Evolutionary conservation across 2,329 filamentous ascomycete species (phyloP), one percentile per base, ranked within the genome.

Genomic region (Didymella sp.): DNA sequence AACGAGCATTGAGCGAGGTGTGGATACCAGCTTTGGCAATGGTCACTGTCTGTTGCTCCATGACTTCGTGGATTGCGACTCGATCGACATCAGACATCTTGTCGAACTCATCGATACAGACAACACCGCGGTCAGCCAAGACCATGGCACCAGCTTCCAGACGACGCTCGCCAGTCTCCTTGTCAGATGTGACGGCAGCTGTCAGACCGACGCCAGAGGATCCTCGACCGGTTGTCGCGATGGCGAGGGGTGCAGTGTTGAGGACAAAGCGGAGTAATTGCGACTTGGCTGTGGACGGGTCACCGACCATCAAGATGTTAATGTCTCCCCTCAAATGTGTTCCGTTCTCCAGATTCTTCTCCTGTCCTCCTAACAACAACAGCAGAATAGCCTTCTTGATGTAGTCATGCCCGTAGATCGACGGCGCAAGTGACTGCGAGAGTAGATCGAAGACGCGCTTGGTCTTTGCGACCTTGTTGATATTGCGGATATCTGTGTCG

Each of bases 81-180:
- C 95, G 88, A 77, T 99, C 95, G 56, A 98, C 89, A 73, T 99
- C 95, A 55, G 92, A 97, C 95, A 99, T 99, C 78, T 99, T 99
- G 81, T 99, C 95, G 67, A 99, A 99, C 73, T 99, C 95, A 74
- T 99, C 95, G 65, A 99, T 99, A 80, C 95, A 99, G 30, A 99
- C 95, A 11, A 99, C 94, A 67, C 95, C 95, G 61, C 95, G 89
- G 76, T 99, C 95, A 62, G 88, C 95, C 72, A 99, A 91, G 59
- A 99, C 95, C 95, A 99, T 99, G 63, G 95, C 95, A 85, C 95
- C 95, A 15, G 95, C 95, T 78, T 99, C 95, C 1, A 99, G 84
- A 64, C 95, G 87, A 64, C 95, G 87, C 75, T 99, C 95, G 56
- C 95, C 95, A 1, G 95, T 99, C 77, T 99, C 95, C 75, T 98